Percentiles rank a stretch among this genome's conserved stretches.
phyloP scores from a whole-genome alignment of 1,284 basidiomycete species.

The Somion occarium region DNA sequence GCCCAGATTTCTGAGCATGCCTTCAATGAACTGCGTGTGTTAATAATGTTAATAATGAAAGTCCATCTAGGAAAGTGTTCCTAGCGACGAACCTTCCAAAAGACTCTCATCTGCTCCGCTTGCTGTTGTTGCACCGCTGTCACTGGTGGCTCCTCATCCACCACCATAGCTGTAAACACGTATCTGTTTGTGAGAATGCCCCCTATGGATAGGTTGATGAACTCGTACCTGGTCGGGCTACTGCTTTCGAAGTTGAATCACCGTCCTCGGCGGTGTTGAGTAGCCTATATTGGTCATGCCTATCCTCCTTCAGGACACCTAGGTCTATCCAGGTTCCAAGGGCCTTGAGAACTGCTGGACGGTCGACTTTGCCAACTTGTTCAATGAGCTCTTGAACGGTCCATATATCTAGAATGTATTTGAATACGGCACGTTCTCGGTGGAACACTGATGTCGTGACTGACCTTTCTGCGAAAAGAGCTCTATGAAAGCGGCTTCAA shows the following conservation, averaged over 20 bases:
- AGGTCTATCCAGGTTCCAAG: constrained; percentile 80
- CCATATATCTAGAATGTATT: constrained; percentile 52
- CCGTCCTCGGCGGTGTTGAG: constrained; percentile 57
- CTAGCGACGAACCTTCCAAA: constrained; percentile 68
- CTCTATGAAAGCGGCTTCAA: constrained; percentile 89
- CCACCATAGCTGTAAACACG: constrained; percentile 19
- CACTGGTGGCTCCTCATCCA: constrained; percentile 48
- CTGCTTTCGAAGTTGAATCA: constrained; percentile 16
- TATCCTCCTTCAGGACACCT: constrained; percentile 72
- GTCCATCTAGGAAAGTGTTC: neutral
- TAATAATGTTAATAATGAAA: neutral
- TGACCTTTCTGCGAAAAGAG: constrained; percentile 69
- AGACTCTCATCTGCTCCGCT: constrained; percentile 79
- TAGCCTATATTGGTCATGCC: constrained; percentile 51
- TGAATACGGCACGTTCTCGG: neutral
- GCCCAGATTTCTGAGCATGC: constrained; percentile 82
- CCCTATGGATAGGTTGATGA: neutral
- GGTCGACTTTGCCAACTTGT: constrained; percentile 61
- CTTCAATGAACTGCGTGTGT: constrained; percentile 62
- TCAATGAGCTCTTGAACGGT: constrained; percentile 59
- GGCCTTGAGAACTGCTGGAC: constrained; percentile 62
- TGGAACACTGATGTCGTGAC: neutral
- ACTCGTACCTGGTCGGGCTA: constrained; percentile 12
- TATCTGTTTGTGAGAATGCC: neutral
- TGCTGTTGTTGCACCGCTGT: constrained; percentile 68